Evolutionary conservation across 257 asterid species (phyloP).

Genomic region (Petunia secreta): DNA sequence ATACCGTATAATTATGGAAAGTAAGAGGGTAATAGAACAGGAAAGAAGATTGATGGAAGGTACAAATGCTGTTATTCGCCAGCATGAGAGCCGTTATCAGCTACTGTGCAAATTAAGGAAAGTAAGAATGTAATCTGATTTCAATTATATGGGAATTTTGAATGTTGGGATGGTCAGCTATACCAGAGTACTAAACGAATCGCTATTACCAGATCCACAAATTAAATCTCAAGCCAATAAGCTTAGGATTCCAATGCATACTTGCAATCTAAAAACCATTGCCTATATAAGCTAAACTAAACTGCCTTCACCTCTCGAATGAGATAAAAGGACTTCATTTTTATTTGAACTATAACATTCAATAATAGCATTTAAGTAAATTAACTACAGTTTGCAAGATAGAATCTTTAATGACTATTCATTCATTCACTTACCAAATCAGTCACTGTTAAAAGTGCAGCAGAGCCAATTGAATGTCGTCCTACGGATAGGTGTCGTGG

Average conservation of each 20-base stretch:
- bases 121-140: no score
- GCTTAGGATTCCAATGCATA: no score
- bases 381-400: constrained; percentile 18
- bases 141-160: no score
- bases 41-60: background rate
- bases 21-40: background rate
- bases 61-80: background rate
- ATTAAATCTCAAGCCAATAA: no score
- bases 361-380: background rate
- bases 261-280: background rate
- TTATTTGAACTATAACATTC: background rate
- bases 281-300: background rate
- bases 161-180: no score
- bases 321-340: background rate
- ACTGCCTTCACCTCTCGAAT: background rate
- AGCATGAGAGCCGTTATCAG: no score
- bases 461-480: constrained; percentile 54
- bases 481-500: constrained; percentile 60
- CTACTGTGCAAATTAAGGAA: no score
- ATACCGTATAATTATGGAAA: no score
- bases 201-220: no score
- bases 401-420: background rate
- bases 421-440: constrained; percentile 53
- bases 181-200: no score
- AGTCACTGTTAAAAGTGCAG: constrained; percentile 47